Percentiles rank a stretch among this genome's conserved stretches.
These are phyloP conservation scores for Tanacetum coccineum DNA, from an alignment of 129 eudicot species.

Conservation along the genomic window DNA sequence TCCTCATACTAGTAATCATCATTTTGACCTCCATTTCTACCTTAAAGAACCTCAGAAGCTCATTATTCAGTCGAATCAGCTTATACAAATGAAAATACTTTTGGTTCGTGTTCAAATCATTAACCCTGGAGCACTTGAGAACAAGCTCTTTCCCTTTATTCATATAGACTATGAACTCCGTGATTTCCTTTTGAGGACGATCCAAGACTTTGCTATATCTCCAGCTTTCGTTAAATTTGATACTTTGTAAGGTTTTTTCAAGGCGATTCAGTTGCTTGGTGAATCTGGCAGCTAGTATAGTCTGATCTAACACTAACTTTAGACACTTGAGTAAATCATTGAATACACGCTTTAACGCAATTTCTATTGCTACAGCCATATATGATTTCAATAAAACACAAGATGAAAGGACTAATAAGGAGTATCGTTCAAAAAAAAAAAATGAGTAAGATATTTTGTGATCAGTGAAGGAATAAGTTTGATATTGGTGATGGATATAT, in stretches of 20 bases:
- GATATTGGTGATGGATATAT: not conserved
- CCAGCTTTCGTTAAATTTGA: conserved; percentile 7
- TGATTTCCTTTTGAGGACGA: conserved; percentile 10
- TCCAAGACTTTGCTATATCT: not conserved
- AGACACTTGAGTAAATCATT: not conserved
- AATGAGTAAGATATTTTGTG: not conserved
- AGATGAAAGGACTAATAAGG: not conserved
- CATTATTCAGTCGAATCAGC: conserved; percentile 13
- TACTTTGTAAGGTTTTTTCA: conserved; percentile 11
- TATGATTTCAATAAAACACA: not conserved
- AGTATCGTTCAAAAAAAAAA: too few species aligned
- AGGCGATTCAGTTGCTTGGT: conserved; percentile 18
- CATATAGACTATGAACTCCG: conserved; percentile 4
- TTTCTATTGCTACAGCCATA: conserved; percentile 8
- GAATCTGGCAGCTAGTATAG: conserved; percentile 12
- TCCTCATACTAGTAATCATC: not conserved
- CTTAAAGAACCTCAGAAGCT: conserved; percentile 24
- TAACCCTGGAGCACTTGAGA: conserved; percentile 21
- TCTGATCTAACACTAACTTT: not conserved
- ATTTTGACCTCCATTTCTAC: too few species aligned
- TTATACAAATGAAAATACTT: conserved; percentile 5
- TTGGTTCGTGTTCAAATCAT: not conserved
- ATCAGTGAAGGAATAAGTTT: not conserved
- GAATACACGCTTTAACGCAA: conserved; percentile 3
- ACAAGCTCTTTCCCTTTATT: conserved; percentile 20